These are phyloP conservation scores for Cordyceps sp. DNA, from an alignment of 2,329 filamentous ascomycete genomes.

Conservation along the genomic window DNA sequence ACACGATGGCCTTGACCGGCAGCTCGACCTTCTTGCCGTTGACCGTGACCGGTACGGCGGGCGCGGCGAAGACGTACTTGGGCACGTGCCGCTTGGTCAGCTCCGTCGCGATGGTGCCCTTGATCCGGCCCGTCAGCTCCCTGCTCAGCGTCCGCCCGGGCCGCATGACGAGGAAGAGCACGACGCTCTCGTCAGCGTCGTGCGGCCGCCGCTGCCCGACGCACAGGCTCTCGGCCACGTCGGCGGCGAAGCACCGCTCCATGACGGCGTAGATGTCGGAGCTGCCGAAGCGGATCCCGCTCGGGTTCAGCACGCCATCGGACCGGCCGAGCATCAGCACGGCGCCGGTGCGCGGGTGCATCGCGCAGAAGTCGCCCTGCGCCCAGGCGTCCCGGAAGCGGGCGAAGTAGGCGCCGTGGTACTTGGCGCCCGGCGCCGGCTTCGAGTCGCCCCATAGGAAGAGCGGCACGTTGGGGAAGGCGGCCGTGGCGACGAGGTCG, in stretches of 20 bases:
- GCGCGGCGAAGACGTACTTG: conserved; percentile 62
- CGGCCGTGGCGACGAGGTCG: conserved; percentile 52
- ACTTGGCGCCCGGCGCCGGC: conserved; percentile 35
- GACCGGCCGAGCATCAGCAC: conserved; percentile 53
- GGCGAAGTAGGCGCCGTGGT: conserved; percentile 42
- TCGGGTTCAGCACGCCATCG: conserved; percentile 68
- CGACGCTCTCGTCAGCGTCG: conserved; percentile 35
- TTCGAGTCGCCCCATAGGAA: conserved; percentile 42
- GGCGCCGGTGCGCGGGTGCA: conserved; percentile 50
- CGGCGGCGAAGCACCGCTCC: conserved; percentile 44
- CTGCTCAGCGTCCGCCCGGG: conserved; percentile 38
- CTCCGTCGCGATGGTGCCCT: conserved; percentile 46
- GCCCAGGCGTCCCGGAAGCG: conserved; percentile 58
- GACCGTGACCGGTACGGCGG: conserved; percentile 68
- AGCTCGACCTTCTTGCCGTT: conserved; percentile 78
- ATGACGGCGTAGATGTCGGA: conserved; percentile 67
- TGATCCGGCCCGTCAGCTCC: conserved; percentile 39
- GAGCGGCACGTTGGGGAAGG: conserved; percentile 64
- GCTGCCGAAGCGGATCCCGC: conserved; percentile 62
- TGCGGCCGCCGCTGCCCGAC: conserved; percentile 56
- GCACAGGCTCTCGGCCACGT: conserved; percentile 57
- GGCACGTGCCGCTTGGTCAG: conserved; percentile 62
- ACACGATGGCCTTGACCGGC: conserved; percentile 73
- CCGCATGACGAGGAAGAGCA: conserved; percentile 38
- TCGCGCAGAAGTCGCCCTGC: conserved; percentile 63